phyloP scores from a whole-genome alignment of 495 filamentous ascomycete species.

The Lentithecium fluviatile region DNA sequence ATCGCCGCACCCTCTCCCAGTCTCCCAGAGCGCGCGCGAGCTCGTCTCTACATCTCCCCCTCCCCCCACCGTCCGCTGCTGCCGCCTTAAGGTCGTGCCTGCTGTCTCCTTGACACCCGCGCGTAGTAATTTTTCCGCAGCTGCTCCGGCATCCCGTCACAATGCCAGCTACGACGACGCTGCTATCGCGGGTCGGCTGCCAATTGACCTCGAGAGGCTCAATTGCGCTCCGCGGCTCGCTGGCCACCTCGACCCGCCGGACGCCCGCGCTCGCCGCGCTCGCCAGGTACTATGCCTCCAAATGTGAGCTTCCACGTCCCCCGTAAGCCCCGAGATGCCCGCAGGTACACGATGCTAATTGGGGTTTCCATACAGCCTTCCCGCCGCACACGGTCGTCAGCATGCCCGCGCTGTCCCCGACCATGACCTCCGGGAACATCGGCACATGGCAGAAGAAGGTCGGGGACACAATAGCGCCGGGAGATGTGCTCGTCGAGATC shows the following conservation, averaged over 20 bases:
- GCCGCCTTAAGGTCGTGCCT: background rate
- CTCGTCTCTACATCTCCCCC: constrained; percentile 7
- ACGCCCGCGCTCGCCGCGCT: constrained; percentile 60
- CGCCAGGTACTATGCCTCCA: constrained; percentile 73
- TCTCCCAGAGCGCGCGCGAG: constrained; percentile 11
- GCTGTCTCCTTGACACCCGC: background rate
- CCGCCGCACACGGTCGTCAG: constrained; percentile 91
- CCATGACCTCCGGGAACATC: constrained; percentile 96
- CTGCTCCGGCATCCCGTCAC: constrained; percentile 34
- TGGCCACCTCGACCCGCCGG: constrained; percentile 27
- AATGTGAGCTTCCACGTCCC: constrained; percentile 56
- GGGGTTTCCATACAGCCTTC: constrained; percentile 60
- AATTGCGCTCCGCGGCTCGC: constrained; percentile 31
- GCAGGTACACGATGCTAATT: constrained; percentile 25
- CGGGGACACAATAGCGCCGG: constrained; percentile 82
- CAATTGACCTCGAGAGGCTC: constrained; percentile 37
- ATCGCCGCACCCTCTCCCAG: background rate
- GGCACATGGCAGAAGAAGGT: constrained; percentile 97
- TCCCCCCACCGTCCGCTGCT: background rate
- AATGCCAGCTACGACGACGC: constrained; percentile 44
- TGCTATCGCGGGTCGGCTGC: constrained; percentile 40
- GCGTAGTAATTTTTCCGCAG: constrained; percentile 5
- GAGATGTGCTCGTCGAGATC: constrained; percentile 98
- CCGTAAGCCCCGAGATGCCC: background rate
- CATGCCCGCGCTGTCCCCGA: constrained; percentile 98